A percentile compares a stretch with the other conserved stretches of the same genome.
Conservation (phyloP, 345 rosid genomes). For the Melaleuca quinquenervia region DNA sequence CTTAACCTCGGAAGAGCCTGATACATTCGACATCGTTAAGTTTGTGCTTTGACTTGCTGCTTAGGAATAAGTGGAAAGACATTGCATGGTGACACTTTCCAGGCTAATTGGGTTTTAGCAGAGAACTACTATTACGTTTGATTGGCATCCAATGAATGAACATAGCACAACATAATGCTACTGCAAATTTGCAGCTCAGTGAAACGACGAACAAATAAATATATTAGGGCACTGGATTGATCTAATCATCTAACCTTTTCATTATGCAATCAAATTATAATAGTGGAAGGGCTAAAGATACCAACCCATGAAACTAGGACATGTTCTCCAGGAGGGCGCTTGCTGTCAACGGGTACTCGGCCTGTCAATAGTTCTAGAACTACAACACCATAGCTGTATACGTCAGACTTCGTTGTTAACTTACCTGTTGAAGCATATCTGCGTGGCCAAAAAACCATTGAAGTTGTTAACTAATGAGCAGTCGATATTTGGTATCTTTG, state of each 20-base stretch:
- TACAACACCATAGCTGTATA: slow-evolving; percentile 79
- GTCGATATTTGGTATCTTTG: neutral
- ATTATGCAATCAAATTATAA: neutral
- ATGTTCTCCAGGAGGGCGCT: slow-evolving; percentile 67
- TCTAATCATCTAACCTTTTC: neutral
- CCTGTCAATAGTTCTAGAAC: slow-evolving; percentile 83
- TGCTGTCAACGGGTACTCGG: slow-evolving; percentile 57
- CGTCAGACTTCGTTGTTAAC: slow-evolving; percentile 89
- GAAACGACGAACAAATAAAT: neutral
- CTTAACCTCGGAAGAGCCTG: slow-evolving; percentile 50
- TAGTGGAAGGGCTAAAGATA: neutral
- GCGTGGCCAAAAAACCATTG: neutral
- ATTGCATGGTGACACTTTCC: neutral
- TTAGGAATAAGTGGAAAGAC: neutral
- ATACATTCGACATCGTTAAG: neutral
- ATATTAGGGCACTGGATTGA: neutral
- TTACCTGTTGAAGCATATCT: slow-evolving; percentile 87
- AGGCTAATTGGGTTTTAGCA: neutral
- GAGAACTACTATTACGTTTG: neutral
- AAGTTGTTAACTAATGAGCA: neutral
- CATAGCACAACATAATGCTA: neutral
- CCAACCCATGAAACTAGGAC: slow-evolving; percentile 87
- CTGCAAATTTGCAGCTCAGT: neutral
- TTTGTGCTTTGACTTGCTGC: neutral
- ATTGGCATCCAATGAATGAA: neutral